Evolutionary conservation across 148 eudicot genomes (phyloP).

Genomic region (Fagopyrum tataricum): DNA sequence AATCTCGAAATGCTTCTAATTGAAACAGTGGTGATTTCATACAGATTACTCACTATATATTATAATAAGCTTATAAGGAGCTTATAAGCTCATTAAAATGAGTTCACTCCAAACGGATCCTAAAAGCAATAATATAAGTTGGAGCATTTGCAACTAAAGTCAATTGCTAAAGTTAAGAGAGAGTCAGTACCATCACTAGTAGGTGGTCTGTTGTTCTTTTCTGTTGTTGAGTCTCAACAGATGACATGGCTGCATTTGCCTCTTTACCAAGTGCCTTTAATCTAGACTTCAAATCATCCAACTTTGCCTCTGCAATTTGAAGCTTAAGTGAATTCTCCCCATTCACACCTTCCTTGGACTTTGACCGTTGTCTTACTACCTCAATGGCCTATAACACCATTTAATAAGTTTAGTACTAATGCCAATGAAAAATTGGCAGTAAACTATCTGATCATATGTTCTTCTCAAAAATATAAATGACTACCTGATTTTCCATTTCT

Average conservation of each 20-base stretch:
- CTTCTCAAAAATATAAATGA: constrained; percentile 1
- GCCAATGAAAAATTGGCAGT: not conserved
- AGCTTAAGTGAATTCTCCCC: constrained; percentile 48
- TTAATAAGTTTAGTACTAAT: not conserved
- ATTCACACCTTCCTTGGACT: constrained; percentile 38
- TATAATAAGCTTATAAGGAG: too few relatives aligned
- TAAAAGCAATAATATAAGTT: not conserved
- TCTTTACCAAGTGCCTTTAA: constrained; percentile 66
- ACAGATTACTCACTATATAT: not conserved
- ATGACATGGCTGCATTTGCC: constrained; percentile 73
- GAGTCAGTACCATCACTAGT: constrained; percentile 48
- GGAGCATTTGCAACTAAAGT: not conserved
- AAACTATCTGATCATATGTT: not conserved
- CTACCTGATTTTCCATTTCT: constrained; percentile 81
- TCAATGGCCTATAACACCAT: constrained; percentile 49
- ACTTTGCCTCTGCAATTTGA: constrained; percentile 58
- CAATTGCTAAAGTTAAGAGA: not conserved
- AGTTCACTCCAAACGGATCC: not conserved
- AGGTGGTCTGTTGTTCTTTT: constrained; percentile 59
- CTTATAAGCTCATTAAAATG: too few relatives aligned
- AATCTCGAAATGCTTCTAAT: not conserved
- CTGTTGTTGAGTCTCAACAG: constrained; percentile 83
- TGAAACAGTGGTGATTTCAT: not conserved
- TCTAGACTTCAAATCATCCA: constrained; percentile 60
- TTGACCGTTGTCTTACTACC: constrained; percentile 54